These are phyloP conservation scores for Porphyra umbilicalis DNA, from an alignment of 31 red algal species.

Conservation along the genomic window DNA sequence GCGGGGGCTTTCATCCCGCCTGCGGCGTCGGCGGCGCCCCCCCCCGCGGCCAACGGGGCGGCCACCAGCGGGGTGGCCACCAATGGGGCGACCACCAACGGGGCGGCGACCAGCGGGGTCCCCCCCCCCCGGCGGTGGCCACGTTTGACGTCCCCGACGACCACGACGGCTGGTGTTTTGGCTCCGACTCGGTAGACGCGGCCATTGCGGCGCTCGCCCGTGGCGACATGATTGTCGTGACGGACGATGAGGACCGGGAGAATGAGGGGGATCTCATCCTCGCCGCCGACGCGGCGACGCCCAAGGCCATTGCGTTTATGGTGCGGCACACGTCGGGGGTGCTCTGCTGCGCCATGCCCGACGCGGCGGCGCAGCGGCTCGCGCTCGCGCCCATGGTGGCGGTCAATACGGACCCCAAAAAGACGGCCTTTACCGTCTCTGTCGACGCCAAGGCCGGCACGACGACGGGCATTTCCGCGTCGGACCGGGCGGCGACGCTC, in stretches of 20 bases:
- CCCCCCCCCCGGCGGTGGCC: background rate
- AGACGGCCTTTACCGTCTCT: conserved; percentile 94
- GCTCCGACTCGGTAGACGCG: conserved; percentile 43
- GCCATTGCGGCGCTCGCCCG: conserved; percentile 48
- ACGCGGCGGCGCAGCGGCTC: conserved; percentile 40
- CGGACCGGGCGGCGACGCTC: conserved; percentile 72
- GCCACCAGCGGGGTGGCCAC: too few relatives aligned
- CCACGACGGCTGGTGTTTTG: conserved; percentile 81
- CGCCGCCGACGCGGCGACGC: conserved; percentile 87
- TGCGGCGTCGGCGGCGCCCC: background rate
- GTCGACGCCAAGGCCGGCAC: conserved; percentile 76
- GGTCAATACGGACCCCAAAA: conserved; percentile 85
- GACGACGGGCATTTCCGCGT: conserved; percentile 93
- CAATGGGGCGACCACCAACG: too few relatives aligned
- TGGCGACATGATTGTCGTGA: conserved; percentile 84
- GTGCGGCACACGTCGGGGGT: conserved; percentile 90
- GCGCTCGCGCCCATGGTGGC: conserved; percentile 78
- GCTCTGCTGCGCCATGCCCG: conserved; percentile 82
- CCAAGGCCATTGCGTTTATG: conserved; percentile 97
- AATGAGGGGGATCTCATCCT: conserved; percentile 98
- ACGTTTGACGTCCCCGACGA: background rate
- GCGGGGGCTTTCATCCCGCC: background rate
- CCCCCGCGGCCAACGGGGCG: background rate
- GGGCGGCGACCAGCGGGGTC: background rate
- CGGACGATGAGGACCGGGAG: conserved; percentile 92